Evolutionary conservation across 139 green algal species (phyloP).

Genomic region (Chlorella vulgaris): DNA sequence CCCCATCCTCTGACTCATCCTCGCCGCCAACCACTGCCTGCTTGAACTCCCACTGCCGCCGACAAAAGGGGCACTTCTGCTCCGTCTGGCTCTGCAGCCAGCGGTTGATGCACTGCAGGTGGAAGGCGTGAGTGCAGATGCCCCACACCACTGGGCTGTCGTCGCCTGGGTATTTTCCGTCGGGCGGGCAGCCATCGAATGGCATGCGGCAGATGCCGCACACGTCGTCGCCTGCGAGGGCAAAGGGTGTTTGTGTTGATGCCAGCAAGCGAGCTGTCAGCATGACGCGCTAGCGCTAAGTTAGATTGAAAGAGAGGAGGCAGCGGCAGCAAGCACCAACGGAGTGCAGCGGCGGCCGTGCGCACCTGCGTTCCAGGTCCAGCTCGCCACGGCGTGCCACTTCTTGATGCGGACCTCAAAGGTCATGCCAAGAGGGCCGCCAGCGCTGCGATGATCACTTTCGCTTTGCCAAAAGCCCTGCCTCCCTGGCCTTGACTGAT

Average conservation of each 20-base stretch:
- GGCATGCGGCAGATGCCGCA: slow-evolving; percentile 69
- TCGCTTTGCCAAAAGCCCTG: not conserved
- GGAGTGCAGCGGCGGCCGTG: not conserved
- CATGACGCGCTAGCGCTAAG: too few species aligned
- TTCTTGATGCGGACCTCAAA: slow-evolving; percentile 67
- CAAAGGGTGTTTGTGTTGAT: not conserved
- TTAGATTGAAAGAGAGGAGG: too few species aligned
- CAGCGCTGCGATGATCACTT: not conserved
- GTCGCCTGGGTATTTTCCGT: slow-evolving; percentile 66
- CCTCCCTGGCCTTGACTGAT: not conserved
- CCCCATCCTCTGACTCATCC: too few species aligned
- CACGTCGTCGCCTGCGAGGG: slow-evolving; percentile 55
- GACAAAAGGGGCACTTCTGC: slow-evolving; percentile 68
- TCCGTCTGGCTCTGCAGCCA: slow-evolving; percentile 65
- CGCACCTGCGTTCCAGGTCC: slow-evolving; percentile 67
- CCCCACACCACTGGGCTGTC: slow-evolving; percentile 73
- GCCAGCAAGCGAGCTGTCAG: too few species aligned
- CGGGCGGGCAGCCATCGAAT: slow-evolving; percentile 67
- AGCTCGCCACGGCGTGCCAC: slow-evolving; percentile 63
- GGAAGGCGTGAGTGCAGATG: slow-evolving; percentile 65
- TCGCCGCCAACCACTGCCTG: slow-evolving; percentile 19
- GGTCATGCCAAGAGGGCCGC: slow-evolving; percentile 35
- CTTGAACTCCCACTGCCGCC: slow-evolving; percentile 64
- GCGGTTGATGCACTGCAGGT: slow-evolving; percentile 73
- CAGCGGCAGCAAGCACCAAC: not conserved